A percentile compares a stretch with the other conserved stretches of the same genome.
These are phyloP conservation scores for Termitomyces sp. DNA, from an alignment of 768 basidiomycete species.

Conservation along the genomic window DNA sequence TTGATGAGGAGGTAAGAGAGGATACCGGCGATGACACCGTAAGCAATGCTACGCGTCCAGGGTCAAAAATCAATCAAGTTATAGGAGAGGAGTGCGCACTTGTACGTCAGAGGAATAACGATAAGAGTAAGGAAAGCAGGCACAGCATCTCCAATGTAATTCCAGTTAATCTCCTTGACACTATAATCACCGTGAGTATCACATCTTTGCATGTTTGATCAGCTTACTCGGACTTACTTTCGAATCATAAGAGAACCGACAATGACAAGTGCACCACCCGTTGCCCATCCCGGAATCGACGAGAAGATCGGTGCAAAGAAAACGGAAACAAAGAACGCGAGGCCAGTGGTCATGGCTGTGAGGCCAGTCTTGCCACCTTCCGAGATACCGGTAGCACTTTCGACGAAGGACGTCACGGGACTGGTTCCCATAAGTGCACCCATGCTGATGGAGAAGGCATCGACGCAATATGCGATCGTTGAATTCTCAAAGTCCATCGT, in stretches of 20 bases:
- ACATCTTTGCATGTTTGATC: background rate
- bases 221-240: constrained; percentile 40
- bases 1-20: constrained; percentile 68
- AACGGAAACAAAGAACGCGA: constrained; percentile 77
- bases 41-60: constrained; percentile 63
- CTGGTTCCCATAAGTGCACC: constrained; percentile 76
- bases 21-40: constrained; percentile 82
- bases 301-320: constrained; percentile 91
- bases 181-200: constrained; percentile 23
- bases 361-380: constrained; percentile 90
- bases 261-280: constrained; percentile 78
- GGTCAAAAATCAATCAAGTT: background rate
- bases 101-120: constrained; percentile 74
- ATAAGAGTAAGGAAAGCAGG: constrained; percentile 82
- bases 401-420: constrained; percentile 79
- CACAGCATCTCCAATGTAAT: constrained; percentile 81
- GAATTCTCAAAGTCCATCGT: constrained; percentile 85
- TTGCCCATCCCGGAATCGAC: constrained; percentile 83
- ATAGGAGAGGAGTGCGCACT: constrained; percentile 34
- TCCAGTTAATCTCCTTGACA: constrained; percentile 84
- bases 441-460: constrained; percentile 77
- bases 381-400: constrained; percentile 75
- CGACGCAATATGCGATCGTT: constrained; percentile 76
- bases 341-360: constrained; percentile 64
- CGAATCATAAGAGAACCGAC: constrained; percentile 89